A percentile compares a stretch with the other conserved stretches of the same genome.
These are phyloP conservation scores for Curvularia spicifera DNA, from an alignment of 2,329 filamentous ascomycete genomes.

Conservation along the genomic window DNA sequence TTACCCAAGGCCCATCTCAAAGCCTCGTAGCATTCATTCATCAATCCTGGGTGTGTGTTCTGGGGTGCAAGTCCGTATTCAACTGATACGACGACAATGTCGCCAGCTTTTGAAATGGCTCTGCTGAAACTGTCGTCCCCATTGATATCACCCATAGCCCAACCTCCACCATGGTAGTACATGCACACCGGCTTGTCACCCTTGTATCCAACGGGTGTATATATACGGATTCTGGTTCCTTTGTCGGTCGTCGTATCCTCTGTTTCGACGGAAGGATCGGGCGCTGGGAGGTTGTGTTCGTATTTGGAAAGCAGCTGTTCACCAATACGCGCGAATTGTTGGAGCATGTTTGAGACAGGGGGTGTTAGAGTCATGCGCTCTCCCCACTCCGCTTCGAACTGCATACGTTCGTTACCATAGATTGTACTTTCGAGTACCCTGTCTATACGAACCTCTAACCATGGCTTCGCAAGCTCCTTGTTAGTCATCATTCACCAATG, in stretches of 20 bases:
- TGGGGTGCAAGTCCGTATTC: constrained; percentile 47
- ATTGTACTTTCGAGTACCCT: constrained; percentile 20
- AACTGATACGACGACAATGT: constrained; percentile 44
- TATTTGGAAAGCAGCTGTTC: constrained; percentile 33
- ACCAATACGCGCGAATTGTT: constrained; percentile 26
- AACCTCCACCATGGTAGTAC: constrained; percentile 49
- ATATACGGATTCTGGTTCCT: constrained; percentile 44
- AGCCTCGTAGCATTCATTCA: constrained; percentile 47
- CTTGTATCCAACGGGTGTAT: constrained; percentile 41
- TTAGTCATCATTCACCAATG: constrained; percentile 7
- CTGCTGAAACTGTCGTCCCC: constrained; percentile 42
- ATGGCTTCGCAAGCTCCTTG: constrained; percentile 38
- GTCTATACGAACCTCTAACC: constrained; percentile 30
- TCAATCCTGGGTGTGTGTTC: constrained; percentile 43
- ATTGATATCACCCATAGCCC: constrained; percentile 48
- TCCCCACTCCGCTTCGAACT: constrained; percentile 45
- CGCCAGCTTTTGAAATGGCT: constrained; percentile 31
- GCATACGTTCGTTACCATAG: constrained; percentile 3
- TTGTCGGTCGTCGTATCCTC: constrained; percentile 37
- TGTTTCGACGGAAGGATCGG: constrained; percentile 41
- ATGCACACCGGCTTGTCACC: constrained; percentile 43
- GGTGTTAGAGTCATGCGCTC: constrained; percentile 35
- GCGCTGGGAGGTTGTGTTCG: constrained; percentile 39
- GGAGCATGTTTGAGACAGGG: constrained; percentile 26
- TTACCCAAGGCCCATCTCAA: constrained; percentile 42